Evolutionary conservation across 1,139 yeast genomes (phyloP).

Genomic region (Candida frijolesensis): DNA sequence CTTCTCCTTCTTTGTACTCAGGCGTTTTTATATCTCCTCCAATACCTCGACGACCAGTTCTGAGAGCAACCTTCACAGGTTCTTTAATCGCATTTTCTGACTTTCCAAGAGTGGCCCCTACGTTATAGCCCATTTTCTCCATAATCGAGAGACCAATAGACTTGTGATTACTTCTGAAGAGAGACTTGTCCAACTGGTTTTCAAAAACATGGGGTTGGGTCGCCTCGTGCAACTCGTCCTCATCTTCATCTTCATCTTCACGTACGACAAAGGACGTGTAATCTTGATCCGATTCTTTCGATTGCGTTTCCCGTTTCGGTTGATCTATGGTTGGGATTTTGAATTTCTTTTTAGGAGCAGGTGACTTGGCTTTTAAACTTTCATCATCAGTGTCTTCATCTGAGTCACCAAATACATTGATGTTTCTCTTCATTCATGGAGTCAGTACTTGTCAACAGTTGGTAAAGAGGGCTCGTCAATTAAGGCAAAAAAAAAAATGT

Average conservation of each 20-base stretch:
- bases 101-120: slow-evolving; percentile 46
- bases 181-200: slow-evolving; percentile 13
- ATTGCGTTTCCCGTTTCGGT: not conserved
- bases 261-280: slow-evolving; percentile 4
- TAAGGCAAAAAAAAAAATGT: not conserved
- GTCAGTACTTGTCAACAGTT: too few relatives aligned
- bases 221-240: not conserved
- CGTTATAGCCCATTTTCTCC: slow-evolving; percentile 58
- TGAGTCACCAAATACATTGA: slow-evolving; percentile 9
- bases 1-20: slow-evolving; percentile 4
- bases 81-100: slow-evolving; percentile 22
- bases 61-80: slow-evolving; percentile 17
- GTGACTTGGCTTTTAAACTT: not conserved
- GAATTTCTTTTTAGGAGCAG: slow-evolving; percentile 10
- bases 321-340: slow-evolving; percentile 8
- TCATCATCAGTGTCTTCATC: slow-evolving; percentile 3
- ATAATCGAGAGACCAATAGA: slow-evolving; percentile 54
- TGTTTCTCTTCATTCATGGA: slow-evolving; percentile 2
- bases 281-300: slow-evolving; percentile 3
- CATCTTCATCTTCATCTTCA: not conserved
- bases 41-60: slow-evolving; percentile 15
- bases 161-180: slow-evolving; percentile 11
- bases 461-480: not conserved
- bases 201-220: not conserved
- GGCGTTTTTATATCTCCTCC: slow-evolving; percentile 8